These are phyloP conservation scores for Poronia punctata DNA, from an alignment of 495 filamentous ascomycete species.

Conservation along the genomic window DNA sequence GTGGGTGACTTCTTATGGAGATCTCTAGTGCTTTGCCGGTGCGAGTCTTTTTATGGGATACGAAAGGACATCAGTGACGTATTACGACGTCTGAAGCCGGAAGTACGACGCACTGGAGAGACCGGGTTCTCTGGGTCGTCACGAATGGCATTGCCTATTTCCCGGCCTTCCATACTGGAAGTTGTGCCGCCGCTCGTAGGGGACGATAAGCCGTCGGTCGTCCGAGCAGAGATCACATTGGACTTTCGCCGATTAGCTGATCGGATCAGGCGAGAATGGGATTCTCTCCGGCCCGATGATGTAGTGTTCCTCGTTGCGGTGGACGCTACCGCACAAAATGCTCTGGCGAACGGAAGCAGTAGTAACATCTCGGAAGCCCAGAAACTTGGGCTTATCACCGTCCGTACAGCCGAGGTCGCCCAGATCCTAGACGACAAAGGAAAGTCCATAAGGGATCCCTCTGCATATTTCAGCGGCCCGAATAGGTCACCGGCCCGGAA, in stretches of 20 bases:
- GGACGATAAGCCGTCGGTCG: constrained; percentile 72
- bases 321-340: constrained; percentile 46
- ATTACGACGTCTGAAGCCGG: constrained; percentile 71
- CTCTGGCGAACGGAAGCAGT: constrained; percentile 47
- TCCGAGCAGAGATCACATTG: constrained; percentile 81
- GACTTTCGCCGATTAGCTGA: constrained; percentile 74
- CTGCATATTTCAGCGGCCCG: constrained; percentile 36
- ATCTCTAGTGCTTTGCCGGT: constrained; percentile 79
- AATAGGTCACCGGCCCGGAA: constrained; percentile 49
- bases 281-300: constrained; percentile 79
- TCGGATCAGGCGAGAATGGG: constrained; percentile 79
- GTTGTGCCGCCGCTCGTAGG: constrained; percentile 80
- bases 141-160: constrained; percentile 82
- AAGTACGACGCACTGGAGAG: constrained; percentile 51
- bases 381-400: constrained; percentile 56
- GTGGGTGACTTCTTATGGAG: constrained; percentile 95
- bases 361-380: constrained; percentile 45
- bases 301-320: constrained; percentile 83
- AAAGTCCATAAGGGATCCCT: constrained; percentile 56
- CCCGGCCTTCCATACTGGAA: constrained; percentile 81
- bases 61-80: constrained; percentile 81
- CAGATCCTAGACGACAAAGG: constrained; percentile 89
- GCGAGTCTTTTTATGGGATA: constrained; percentile 91
- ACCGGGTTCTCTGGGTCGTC: constrained; percentile 80
- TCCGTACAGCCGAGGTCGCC: constrained; percentile 80